These are phyloP conservation scores for Stereum hirsutum DNA, from an alignment of 1,284 basidiomycete species.

Conservation along the genomic window DNA sequence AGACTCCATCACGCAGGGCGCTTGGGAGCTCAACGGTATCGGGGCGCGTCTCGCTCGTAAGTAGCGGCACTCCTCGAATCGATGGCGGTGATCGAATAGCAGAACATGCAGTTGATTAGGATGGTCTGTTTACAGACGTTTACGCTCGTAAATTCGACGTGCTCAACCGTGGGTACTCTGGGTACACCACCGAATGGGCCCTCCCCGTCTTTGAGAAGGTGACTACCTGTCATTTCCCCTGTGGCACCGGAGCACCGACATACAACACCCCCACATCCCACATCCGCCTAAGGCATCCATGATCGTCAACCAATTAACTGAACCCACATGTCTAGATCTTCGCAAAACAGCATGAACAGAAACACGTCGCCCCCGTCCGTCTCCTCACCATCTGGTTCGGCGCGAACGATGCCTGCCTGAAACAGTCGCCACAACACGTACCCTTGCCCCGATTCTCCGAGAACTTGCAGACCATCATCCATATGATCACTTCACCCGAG, in stretches of 20 bases:
- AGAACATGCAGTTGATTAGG: not conserved
- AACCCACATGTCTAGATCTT: conserved; percentile 50
- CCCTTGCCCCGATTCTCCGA: conserved; percentile 56
- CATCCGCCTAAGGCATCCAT: too few relatives aligned
- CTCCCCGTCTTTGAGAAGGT: conserved; percentile 74
- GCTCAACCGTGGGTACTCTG: conserved; percentile 70
- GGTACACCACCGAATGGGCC: conserved; percentile 83
- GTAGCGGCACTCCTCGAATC: conserved; percentile 16
- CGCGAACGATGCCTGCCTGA: conserved; percentile 72
- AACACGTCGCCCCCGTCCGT: conserved; percentile 49
- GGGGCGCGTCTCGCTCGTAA: conserved; percentile 54
- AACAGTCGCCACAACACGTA: conserved; percentile 56
- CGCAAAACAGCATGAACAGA: conserved; percentile 39
- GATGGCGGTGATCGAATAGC: too few relatives aligned
- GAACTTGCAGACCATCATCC: conserved; percentile 59
- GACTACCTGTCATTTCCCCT: not conserved
- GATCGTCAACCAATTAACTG: too few relatives aligned
- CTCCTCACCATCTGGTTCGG: conserved; percentile 85
- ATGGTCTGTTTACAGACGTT: conserved; percentile 35
- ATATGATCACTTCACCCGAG: conserved; percentile 47
- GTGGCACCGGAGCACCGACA: not conserved
- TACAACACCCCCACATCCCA: too few relatives aligned
- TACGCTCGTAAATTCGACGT: conserved; percentile 78
- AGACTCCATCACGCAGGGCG: conserved; percentile 66
- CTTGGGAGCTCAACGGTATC: conserved; percentile 51